Conservation (phyloP, 345 rosid species). For the Turnera subulata region DNA sequence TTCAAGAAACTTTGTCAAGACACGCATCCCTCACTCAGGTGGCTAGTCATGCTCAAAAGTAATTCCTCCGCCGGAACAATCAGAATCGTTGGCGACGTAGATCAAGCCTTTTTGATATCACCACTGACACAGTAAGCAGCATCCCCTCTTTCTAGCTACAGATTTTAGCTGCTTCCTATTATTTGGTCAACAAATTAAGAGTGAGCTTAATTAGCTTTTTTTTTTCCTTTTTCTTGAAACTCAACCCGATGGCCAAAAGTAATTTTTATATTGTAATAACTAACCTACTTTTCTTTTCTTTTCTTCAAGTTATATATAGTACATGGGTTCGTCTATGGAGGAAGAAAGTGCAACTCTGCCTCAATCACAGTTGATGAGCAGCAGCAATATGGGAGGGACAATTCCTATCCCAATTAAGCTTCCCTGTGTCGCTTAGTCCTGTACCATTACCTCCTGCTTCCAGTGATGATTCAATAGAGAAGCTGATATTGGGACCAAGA, state of each 20-base stretch:
- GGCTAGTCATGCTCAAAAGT: conserved; percentile 5
- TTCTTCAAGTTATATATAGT: conserved; percentile 23
- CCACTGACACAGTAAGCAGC: no score
- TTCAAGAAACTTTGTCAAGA: conserved; percentile 4
- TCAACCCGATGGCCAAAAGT: no score
- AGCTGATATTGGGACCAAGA: no score
- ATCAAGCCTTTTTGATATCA: conserved; percentile 9
- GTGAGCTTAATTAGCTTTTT: no score
- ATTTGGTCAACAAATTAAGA: no score
- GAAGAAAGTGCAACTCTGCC: conserved; percentile 27
- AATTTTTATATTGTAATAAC: no score
- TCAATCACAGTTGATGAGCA: conserved; percentile 13
- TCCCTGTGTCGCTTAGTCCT: conserved; percentile 24
- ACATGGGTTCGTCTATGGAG: conserved; percentile 32
- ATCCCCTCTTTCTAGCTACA: no score
- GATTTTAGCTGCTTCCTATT: no score
- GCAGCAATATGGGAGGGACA: conserved; percentile 16
- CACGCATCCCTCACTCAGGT: conserved; percentile 8
- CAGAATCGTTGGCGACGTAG: not conserved
- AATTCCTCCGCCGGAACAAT: not conserved
- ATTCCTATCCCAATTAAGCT: conserved; percentile 29
- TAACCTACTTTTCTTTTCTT: not conserved
- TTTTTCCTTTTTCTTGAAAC: no score
- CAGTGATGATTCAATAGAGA: no score
- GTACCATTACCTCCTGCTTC: conserved; percentile 17